These are phyloP conservation scores for Sonneratia caseolaris DNA, from an alignment of 345 rosid species.

Conservation along the genomic window DNA sequence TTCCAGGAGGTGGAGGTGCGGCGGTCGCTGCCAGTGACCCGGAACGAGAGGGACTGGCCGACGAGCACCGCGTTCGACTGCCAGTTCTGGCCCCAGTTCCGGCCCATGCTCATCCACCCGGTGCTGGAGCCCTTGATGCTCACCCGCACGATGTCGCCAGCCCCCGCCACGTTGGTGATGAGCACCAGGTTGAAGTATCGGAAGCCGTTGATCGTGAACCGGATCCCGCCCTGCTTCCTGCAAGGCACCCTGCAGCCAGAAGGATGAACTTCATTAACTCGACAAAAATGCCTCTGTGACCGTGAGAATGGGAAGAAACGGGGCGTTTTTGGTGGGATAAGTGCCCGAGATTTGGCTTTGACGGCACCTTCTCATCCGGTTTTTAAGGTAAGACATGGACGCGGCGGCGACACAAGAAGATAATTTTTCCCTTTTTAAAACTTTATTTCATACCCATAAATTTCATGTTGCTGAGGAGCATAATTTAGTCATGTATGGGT, in stretches of 20 bases:
- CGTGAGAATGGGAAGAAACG: neutral
- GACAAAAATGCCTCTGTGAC: too few relatives aligned
- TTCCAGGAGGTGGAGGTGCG: slow-evolving; percentile 75
- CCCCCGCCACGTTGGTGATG: slow-evolving; percentile 87
- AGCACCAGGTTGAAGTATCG: slow-evolving; percentile 89
- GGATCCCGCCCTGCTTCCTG: slow-evolving; percentile 79
- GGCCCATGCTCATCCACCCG: slow-evolving; percentile 76
- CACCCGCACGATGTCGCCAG: slow-evolving; percentile 71
- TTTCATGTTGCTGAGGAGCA: too few relatives aligned
- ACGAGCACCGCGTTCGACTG: slow-evolving; percentile 74
- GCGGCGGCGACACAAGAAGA: too few relatives aligned
- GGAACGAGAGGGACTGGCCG: slow-evolving; percentile 81
- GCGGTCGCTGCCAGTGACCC: slow-evolving; percentile 68
- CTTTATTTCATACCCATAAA: too few relatives aligned
- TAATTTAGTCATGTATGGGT: too few relatives aligned
- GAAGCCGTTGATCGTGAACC: slow-evolving; percentile 91
- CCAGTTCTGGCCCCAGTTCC: slow-evolving; percentile 99
- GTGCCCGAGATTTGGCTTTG: neutral
- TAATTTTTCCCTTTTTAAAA: too few relatives aligned
- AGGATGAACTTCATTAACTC: too few relatives aligned
- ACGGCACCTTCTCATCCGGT: neutral
- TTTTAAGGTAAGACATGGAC: neutral
- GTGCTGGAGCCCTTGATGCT: slow-evolving; percentile 73
- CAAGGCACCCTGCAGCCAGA: slow-evolving; percentile 56
- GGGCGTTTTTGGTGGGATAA: neutral